These are phyloP conservation scores for Sequoiadendron giganteum DNA, from an alignment of 75 land plant species.

Conservation along the genomic window DNA sequence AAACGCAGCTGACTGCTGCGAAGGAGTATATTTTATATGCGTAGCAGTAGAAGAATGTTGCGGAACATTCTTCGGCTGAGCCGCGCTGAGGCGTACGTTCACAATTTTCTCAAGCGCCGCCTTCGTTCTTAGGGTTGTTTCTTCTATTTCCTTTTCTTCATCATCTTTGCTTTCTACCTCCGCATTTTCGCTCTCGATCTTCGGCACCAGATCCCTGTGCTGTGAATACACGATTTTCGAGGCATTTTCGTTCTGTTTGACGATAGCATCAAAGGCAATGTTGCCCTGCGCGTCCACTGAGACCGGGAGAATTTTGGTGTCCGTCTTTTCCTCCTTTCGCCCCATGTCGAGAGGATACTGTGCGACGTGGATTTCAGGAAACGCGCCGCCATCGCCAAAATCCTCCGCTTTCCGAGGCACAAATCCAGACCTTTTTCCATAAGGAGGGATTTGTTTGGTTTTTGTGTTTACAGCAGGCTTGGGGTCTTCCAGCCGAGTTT, in stretches of 20 bases:
- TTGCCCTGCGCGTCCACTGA: slow-evolving; percentile 79
- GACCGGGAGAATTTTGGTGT: slow-evolving; percentile 67
- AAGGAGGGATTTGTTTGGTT: slow-evolving; percentile 48
- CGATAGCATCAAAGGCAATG: slow-evolving; percentile 86
- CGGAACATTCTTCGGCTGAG: slow-evolving; percentile 93
- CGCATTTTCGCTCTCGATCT: slow-evolving; percentile 39
- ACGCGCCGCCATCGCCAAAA: slow-evolving; percentile 97
- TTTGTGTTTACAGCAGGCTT: slow-evolving; percentile 18
- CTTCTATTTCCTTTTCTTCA: slow-evolving; percentile 59
- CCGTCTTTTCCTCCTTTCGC: slow-evolving; percentile 54
- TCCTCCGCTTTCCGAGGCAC: slow-evolving; percentile 78
- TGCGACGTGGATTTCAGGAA: slow-evolving; percentile 94
- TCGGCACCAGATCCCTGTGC: slow-evolving; percentile 87
- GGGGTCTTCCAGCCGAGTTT: slow-evolving; percentile 41
- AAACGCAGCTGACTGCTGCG: slow-evolving; percentile 85
- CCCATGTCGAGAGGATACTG: slow-evolving; percentile 97
- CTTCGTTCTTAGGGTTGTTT: slow-evolving; percentile 77
- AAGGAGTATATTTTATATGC: slow-evolving; percentile 90
- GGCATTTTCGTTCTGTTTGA: slow-evolving; percentile 87
- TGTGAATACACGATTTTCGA: slow-evolving; percentile 82
- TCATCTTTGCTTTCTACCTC: slow-evolving; percentile 33
- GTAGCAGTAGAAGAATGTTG: slow-evolving; percentile 49
- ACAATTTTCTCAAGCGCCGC: slow-evolving; percentile 90
- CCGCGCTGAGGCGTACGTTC: slow-evolving; percentile 80
- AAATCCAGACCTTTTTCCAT: slow-evolving; percentile 79